A percentile compares a stretch with the other conserved stretches of the same genome.
Evolutionary conservation across 2,329 filamentous ascomycete genomes (phyloP).

Genomic region (Calonectria hawksworthii): DNA sequence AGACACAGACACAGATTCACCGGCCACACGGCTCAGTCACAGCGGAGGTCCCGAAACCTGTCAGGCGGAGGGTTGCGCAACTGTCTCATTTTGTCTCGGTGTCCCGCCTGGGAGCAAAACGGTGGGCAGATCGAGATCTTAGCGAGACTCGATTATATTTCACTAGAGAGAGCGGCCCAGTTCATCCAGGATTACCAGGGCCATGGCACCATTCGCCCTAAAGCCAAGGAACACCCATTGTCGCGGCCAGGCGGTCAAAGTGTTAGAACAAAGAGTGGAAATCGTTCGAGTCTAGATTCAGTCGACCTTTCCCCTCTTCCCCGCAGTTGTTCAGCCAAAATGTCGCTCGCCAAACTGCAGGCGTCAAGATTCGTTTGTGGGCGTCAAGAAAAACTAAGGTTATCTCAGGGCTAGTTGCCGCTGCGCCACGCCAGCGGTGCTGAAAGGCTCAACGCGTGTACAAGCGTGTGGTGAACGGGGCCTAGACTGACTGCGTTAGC

Average conservation of each 20-base stretch:
- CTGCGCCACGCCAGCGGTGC: conserved; percentile 20
- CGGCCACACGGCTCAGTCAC: not conserved
- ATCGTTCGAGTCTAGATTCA: not conserved
- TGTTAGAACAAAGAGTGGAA: not conserved
- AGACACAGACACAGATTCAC: not conserved
- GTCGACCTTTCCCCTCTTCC: conserved; percentile 8
- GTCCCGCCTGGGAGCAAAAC: not conserved
- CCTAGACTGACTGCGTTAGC: not conserved
- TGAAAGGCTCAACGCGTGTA: conserved; percentile 3
- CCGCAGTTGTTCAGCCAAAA: conserved; percentile 12
- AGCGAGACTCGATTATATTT: not conserved
- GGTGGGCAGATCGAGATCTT: not conserved
- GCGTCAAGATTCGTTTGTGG: conserved; percentile 5
- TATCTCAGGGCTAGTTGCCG: conserved; percentile 15
- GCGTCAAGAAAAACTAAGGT: conserved; percentile 3
- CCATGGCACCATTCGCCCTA: not conserved
- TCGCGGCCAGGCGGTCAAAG: not conserved
- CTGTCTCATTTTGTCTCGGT: conserved; percentile 9
- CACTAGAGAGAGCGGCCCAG: not conserved
- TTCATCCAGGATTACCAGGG: not conserved
- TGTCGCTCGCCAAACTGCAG: not conserved
- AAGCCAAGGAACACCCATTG: not conserved
- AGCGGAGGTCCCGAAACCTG: conserved; percentile 3
- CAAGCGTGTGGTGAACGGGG: not conserved
- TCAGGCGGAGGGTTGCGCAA: not conserved